A percentile compares a stretch with the other conserved stretches of the same genome.
phyloP scores from a whole-genome alignment of 805 yeast genomes.

The Hanseniaspora guilliermondii region DNA sequence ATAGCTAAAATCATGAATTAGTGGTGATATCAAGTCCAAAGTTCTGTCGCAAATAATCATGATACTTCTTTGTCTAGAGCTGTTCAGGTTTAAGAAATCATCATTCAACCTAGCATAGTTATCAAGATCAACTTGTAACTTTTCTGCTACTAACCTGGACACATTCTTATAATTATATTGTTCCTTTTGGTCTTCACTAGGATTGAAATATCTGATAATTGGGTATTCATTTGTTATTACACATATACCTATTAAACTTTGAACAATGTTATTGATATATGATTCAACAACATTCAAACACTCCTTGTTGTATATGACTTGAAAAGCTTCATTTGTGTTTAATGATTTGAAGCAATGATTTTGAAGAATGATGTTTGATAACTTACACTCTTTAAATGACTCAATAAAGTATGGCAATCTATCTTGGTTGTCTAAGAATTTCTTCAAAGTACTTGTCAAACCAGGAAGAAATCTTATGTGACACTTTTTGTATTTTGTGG shows the following conservation, averaged over 20 bases:
- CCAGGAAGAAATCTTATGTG: constrained; percentile 65
- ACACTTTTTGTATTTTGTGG: constrained; percentile 63
- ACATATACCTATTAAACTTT: constrained; percentile 58
- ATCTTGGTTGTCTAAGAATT: constrained; percentile 23
- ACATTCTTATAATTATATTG: constrained; percentile 44
- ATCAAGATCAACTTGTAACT: constrained; percentile 60
- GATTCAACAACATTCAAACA: constrained; percentile 50
- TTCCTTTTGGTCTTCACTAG: constrained; percentile 38
- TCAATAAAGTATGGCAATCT: constrained; percentile 23
- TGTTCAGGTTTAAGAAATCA: constrained; percentile 46
- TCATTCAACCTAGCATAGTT: constrained; percentile 58
- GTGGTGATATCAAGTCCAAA: constrained; percentile 68
- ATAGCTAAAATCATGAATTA: constrained; percentile 80
- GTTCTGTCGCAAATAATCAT: constrained; percentile 73
- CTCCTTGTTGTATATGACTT: constrained; percentile 53
- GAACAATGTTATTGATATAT: constrained; percentile 48
- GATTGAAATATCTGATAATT: constrained; percentile 54
- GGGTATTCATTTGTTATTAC: constrained; percentile 81
- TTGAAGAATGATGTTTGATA: constrained; percentile 56
- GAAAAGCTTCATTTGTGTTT: constrained; percentile 50
- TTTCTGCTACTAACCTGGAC: constrained; percentile 58
- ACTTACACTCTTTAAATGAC: constrained; percentile 32
- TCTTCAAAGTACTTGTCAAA: constrained; percentile 26
- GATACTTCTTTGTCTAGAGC: constrained; percentile 54
- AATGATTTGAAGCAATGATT: constrained; percentile 53